Evolutionary conservation across 352 stramenopile species (phyloP), one percentile per base, ranked within the genome.

Genomic region (Blastocystis hominis): DNA sequence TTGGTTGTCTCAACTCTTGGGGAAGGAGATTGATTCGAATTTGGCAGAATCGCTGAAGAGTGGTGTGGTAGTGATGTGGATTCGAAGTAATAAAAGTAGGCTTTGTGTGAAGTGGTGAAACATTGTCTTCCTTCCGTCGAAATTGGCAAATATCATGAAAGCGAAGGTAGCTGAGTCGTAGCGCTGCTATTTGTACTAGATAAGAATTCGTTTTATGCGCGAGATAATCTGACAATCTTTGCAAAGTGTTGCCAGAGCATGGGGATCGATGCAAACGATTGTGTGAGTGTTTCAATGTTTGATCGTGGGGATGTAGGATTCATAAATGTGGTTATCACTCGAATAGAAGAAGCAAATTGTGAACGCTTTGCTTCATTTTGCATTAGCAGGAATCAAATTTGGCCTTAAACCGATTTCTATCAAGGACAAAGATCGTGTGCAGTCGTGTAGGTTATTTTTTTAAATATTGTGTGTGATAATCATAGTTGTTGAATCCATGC

Each of bases 261-360:
- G 24, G 68, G 68, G 10, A 78, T 78, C 1, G 50, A 78, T 44
- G 13, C 17, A 20, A 78, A 78, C 68, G 68, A 78, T 15, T 78
- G 68, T 34, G n/a, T 78, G 68, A 78, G 10, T 9, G 30, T 50
- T 3, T 56, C 68, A 30, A 78, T 78, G 68, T 61, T 78, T 56
- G 68, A 78, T 17, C 42, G 42, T 17, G 44, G 44, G 38, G 47
- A 78, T 61, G 68, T 78, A 62, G 7, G 30, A 2, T 15, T 56
- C 34, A 6, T 30, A 30, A 30, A 30, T 3, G 40, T 20, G 0
- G n/a, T 38, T n/a, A 15, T 17, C 9, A 13, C 9, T n/a, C 24
- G 5, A 15, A 20, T 78, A 78, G 68, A 56, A 44, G 50, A 78
- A 78, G 59, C 38, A 20, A 61, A 42, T 78, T 24, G 68, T 78